Base-by-base conservation (phyloP, 2,329 filamentous ascomycete species). In the Penicillium concentricum region DNA sequence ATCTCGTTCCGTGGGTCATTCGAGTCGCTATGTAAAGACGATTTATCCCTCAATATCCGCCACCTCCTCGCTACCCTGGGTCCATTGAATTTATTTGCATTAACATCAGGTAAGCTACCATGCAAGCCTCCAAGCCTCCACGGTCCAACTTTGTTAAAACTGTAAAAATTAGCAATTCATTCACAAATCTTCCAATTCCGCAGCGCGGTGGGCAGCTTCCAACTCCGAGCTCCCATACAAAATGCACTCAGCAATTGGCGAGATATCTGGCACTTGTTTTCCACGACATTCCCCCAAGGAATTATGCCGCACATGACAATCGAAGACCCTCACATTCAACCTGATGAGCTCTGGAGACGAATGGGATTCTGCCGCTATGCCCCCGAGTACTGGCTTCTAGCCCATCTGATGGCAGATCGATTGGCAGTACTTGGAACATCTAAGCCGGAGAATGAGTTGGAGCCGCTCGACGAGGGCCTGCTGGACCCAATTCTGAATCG, bases 331-430 rank as follows among this genome's bases (percentile, higher is more conserved):
- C 39, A 32, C 10, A 28, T 68, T 2, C 46, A 39, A 18, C 63
- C 67, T 0, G 65, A 66, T 1, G 61, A 60, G 1, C 67, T 72
- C 66, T 76, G 74, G 72, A 67, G 65, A 54, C 61, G 72, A n/a
- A 64, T 71, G 22, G 73, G 72, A 2, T 75, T 76, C 54, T 64
- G 60, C 26, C 67, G 69, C 9, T 66, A 69, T 46, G 69, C 70
- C 5, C 58, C 65, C 1, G 73, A 76, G 44, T 76, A 70, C 54
- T 76, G 74, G 73, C 64, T 74, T 2, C 61, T 76, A 6, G 72
- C 69, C 2, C 68, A 64, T 18, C 61, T 74, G 22, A 67, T 72
- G 56, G 67, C 66, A 12, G 67, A 70, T 44, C 65, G 67, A 8
- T 62, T 73, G 10, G 57, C 63, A 0, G 45, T 53, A 30, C n/a